Base-by-base conservation (phyloP, 2,329 filamentous ascomycete genomes). In the Trichocomaceae sp. region DNA sequence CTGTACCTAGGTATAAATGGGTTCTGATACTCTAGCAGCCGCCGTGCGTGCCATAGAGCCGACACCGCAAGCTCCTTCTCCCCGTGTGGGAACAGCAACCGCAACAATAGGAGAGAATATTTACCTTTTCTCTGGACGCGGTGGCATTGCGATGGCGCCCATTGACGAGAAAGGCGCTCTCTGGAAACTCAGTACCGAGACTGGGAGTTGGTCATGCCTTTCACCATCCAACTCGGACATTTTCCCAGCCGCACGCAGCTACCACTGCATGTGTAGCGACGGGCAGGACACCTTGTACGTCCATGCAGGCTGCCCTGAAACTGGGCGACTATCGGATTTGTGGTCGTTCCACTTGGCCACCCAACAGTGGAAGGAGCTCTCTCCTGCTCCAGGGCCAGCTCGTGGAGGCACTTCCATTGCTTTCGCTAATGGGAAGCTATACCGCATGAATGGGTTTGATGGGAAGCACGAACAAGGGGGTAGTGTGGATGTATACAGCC, bases 81-180 rank as follows among this genome's bases (percentile, higher is more conserved):
- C 88, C 2, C 82, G 90, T 19, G 82, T 91, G 2, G 90, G 90
- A 19, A 82, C 89, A 61, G 85, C 88, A 33, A 82, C 85, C 0
- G 81, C 85, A 12, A 79, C 83, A 1, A 80, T 93, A 56, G 79
- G 84, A 56, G 79, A 80, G 45, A 83, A 83, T 20, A 83, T 95
- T 63, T 92, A 92, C 71, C 60, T 95, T 42, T 95, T 91, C 69
- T 90, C 88, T 47, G 90, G 90, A 9, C 83, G 88, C 45, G 85
- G 86, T 33, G 86, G 86, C 0, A 71, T 77, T 2, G 83, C 82
- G 26, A 85, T 88, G 81, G 75, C 80, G 1, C 83, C 88, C 0
- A 76, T 95, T 10, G 82, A 91, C 51, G 90, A 95, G 64, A 69
- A 76, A 10, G 90, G 90, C 15, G 77, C 83, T 2, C 77, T 95